Evolutionary conservation across 2,329 filamentous ascomycete species (phyloP).

Genomic region (Neonectria neomacrospora): DNA sequence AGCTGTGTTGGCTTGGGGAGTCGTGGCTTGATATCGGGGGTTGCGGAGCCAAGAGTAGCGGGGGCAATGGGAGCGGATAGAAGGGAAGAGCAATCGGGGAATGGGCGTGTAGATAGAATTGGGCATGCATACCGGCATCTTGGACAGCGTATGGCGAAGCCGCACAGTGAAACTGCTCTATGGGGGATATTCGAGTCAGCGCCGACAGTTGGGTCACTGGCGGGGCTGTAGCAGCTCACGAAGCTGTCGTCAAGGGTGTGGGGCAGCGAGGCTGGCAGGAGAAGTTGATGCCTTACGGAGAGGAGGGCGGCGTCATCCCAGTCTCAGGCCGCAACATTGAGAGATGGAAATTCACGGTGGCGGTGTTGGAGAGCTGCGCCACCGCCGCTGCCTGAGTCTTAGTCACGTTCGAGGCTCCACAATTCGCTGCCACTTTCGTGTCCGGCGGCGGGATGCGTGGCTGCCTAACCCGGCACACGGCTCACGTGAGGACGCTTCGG

Average conservation of each 20-base stretch:
- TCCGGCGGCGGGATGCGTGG: conserved; percentile 26
- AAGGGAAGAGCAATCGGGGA: conserved; percentile 5
- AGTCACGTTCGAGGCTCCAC: conserved; percentile 20
- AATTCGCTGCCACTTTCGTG: neutral
- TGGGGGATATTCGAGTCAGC: conserved; percentile 31
- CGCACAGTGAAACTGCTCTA: conserved; percentile 40
- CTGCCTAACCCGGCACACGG: conserved; percentile 45
- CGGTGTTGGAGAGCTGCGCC: conserved; percentile 28
- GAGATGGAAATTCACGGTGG: conserved; percentile 6
- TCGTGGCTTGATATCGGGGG: conserved; percentile 27
- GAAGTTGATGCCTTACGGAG: conserved; percentile 40
- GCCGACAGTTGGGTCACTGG: conserved; percentile 42
- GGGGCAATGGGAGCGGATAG: conserved; percentile 25
- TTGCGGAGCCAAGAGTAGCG: conserved; percentile 30
- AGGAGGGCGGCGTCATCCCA: neutral
- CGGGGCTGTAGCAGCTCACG: conserved; percentile 46
- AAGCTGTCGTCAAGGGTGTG: conserved; percentile 49
- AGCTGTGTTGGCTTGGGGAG: conserved; percentile 9
- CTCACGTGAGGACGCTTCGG: conserved; percentile 53
- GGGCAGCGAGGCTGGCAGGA: conserved; percentile 38
- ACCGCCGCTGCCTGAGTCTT: conserved; percentile 28
- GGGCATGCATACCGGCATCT: conserved; percentile 59
- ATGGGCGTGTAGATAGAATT: conserved; percentile 7
- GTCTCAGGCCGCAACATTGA: conserved; percentile 32
- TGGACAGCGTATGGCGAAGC: conserved; percentile 46